Conservation (phyloP, 2,329 filamentous ascomycete species). For the Ophiocordyceps sinensis region DNA sequence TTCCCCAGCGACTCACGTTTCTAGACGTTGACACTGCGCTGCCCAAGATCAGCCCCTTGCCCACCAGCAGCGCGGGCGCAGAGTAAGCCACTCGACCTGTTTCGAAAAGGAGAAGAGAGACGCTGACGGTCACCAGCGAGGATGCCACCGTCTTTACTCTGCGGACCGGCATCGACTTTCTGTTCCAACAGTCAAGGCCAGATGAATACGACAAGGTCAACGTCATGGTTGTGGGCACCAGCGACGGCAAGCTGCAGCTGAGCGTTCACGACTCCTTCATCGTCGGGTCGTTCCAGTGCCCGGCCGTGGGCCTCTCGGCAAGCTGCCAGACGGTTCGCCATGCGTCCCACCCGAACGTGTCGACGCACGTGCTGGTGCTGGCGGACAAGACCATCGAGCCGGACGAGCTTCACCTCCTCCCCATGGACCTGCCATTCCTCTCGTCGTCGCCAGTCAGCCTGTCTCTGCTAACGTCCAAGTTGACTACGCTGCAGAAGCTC, state of each 20-base stretch:
- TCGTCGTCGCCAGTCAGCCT: conserved; percentile 66
- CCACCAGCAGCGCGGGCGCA: conserved; percentile 42
- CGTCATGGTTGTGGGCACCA: conserved; percentile 61
- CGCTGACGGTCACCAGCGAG: conserved; percentile 16
- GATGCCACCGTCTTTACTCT: conserved; percentile 55
- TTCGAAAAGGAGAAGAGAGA: too few species aligned
- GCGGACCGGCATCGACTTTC: conserved; percentile 51
- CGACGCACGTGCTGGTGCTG: conserved; percentile 63
- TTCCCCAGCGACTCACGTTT: conserved; percentile 60
- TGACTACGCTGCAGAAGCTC: conserved; percentile 75
- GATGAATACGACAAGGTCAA: conserved; percentile 63
- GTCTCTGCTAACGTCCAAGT: conserved; percentile 71
- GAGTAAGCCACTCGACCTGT: conserved; percentile 29
- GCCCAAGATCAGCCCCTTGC: conserved; percentile 61
- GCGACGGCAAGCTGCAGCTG: conserved; percentile 57
- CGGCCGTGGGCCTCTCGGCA: conserved; percentile 14
- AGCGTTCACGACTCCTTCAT: conserved; percentile 78
- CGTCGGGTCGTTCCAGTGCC: conserved; percentile 51
- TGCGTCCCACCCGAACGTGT: conserved; percentile 55
- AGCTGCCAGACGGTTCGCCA: conserved; percentile 36
- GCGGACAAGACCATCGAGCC: conserved; percentile 18
- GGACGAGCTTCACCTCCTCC: conserved; percentile 40
- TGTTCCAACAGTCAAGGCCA: conserved; percentile 48
- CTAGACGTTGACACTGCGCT: conserved; percentile 64
- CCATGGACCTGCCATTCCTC: conserved; percentile 73